phyloP scores from a whole-genome alignment of 73 alveolate genomes.

The Paraurostyla sp. region DNA sequence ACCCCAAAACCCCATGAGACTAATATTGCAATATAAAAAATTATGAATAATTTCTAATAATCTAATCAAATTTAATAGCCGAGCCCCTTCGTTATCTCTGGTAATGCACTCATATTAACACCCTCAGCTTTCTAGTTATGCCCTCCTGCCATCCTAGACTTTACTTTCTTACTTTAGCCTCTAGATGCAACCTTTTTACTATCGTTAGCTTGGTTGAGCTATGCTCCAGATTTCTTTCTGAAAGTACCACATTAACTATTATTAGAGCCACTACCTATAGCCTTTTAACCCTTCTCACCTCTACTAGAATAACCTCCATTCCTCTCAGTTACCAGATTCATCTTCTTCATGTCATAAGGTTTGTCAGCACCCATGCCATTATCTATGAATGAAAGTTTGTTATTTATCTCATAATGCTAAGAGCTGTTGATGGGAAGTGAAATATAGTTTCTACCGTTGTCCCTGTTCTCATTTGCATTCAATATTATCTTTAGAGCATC shows the following conservation, averaged over 20 bases:
- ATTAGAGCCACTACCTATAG: neutral
- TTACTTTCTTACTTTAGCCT: neutral
- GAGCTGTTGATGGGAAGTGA: neutral
- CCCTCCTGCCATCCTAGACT: neutral
- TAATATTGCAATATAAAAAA: too few relatives aligned
- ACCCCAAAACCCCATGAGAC: too few relatives aligned
- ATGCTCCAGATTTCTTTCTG: constrained; percentile 1
- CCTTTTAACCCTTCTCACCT: neutral
- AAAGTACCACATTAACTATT: neutral
- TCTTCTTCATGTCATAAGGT: neutral
- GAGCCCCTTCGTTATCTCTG: neutral
- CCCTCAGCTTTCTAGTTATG: neutral
- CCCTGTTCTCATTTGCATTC: neutral
- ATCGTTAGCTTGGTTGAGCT: neutral
- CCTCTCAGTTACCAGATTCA: constrained; percentile 10
- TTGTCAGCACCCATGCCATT: neutral
- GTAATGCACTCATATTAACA: constrained; percentile 24
- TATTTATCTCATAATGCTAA: neutral
- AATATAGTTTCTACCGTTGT: neutral
- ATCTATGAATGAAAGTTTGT: neutral
- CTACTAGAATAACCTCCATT: neutral
- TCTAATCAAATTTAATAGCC: constrained; percentile 18
- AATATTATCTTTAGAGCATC: constrained; percentile 18
- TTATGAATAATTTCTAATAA: too few relatives aligned
- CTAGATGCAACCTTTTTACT: neutral